A percentile compares a stretch with the other conserved stretches of the same genome.
Evolutionary conservation across 306 rosid genomes (phyloP).

Genomic region (Purshia tridentata): DNA sequence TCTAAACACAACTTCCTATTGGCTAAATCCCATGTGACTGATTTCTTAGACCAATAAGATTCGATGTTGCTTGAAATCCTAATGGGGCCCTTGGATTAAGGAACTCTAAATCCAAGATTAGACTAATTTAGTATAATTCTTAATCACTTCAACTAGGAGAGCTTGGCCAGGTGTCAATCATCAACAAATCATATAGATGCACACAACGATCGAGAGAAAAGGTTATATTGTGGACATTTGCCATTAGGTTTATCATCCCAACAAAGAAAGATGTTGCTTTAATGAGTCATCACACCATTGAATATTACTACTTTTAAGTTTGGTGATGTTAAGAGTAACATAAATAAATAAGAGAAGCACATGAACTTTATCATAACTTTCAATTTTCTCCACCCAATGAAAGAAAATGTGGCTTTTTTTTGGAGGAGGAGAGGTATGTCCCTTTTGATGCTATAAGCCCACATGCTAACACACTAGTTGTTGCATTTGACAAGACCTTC

Average conservation of each 20-base stretch:
- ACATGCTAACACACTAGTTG: conserved; percentile 2
- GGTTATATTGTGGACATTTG: conserved; percentile 13
- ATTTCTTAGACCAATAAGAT: conserved; percentile 63
- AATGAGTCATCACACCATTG: conserved; percentile 24
- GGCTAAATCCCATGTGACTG: conserved; percentile 52
- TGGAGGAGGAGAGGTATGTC: conserved; percentile 19
- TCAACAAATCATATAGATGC: conserved; percentile 49
- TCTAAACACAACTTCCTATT: conserved; percentile 33
- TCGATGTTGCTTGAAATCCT: conserved; percentile 32
- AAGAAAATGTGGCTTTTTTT: conserved; percentile 27
- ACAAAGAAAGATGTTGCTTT: conserved; percentile 40
- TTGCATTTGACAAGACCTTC: too few species aligned
- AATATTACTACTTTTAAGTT: conserved; percentile 21
- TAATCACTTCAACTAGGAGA: conserved; percentile 14
- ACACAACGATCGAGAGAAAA: conserved; percentile 44
- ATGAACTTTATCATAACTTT: conserved; percentile 38
- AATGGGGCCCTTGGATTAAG: conserved; percentile 33
- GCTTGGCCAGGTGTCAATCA: conserved; percentile 72
- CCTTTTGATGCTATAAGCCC: conserved; percentile 11
- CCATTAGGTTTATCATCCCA: conserved; percentile 26
- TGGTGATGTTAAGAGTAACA: conserved; percentile 25
- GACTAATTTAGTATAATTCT: conserved; percentile 5
- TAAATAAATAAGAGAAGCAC: conserved; percentile 48
- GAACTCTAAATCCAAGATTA: conserved; percentile 17
- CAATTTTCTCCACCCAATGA: conserved; percentile 15